Evolutionary conservation across 441 rosid species (phyloP), one percentile per base, ranked within the genome.

Genomic region (Euphorbia schlechtendalii): DNA sequence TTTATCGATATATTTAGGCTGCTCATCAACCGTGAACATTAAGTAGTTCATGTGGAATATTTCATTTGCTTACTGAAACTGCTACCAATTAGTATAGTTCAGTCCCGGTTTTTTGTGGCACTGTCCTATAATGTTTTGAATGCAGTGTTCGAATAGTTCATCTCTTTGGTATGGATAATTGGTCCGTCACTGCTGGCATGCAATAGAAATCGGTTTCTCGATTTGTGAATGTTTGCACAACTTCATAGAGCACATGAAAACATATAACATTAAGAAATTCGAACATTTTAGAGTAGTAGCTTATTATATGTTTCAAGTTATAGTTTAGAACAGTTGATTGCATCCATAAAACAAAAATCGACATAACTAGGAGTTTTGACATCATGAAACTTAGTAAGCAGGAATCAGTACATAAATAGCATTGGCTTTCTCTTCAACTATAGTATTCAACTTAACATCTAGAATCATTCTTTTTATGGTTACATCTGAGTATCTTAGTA

Each of bases 61-160:
- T 30, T 46, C 45, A 66, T 57, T 66, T 66, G 27, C 40, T 56
- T 38, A 40, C 45, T 38, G 40, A 20, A 56, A 45, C 34, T 30
- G 18, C 63, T 43, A 18, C 30, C 9, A 6, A n/a, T 14, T 14
- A 38, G 10, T 24, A 5, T 20, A 20, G 20, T 53, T 20, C 55
- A 40, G n/a, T 66, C 30, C 5, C 30, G 27, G 13, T 27, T 11
- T 66, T 10, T 11, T 27, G 30, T 27, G 30, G 30, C 30, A 4
- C 30, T 41, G 1, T 40, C 45, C 20, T 15, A 15, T 1, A 53
- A 8, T 32, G 40, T 14, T 58, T 58, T 40, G 25, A 34, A 20
- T 58, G 46, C 43, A 2, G 27, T 58, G 10, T 18, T 6, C 21
- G 11, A 13, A n/a, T 58, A 24, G 43, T 58, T 32, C 45, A 58